Conservation (phyloP, 495 filamentous ascomycete genomes). For the Aspergillus egyptiacus region DNA sequence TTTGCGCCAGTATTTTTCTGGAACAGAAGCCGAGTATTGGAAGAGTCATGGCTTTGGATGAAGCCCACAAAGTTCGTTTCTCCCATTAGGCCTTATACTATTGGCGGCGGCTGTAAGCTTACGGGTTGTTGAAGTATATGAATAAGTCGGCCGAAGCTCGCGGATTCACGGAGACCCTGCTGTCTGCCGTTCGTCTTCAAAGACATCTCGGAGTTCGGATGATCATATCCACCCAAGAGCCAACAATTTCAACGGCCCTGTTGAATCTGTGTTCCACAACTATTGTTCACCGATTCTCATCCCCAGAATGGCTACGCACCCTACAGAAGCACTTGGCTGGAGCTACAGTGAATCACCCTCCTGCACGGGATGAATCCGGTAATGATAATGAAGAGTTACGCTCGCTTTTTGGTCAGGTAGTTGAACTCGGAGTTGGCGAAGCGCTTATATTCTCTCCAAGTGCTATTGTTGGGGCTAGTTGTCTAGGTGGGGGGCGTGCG, state of each 20-base stretch:
- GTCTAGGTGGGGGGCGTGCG: no score
- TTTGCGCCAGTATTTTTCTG: slow-evolving; percentile 58
- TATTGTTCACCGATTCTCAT: slow-evolving; percentile 69
- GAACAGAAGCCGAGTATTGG: slow-evolving; percentile 42
- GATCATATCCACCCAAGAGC: slow-evolving; percentile 73
- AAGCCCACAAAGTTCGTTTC: slow-evolving; percentile 53
- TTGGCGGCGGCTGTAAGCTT: no score
- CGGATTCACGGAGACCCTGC: slow-evolving; percentile 55
- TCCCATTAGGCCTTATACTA: no score
- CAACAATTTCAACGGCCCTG: slow-evolving; percentile 62
- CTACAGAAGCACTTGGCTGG: slow-evolving; percentile 59
- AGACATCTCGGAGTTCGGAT: slow-evolving; percentile 47
- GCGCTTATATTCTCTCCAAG: no score
- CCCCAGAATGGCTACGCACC: slow-evolving; percentile 59
- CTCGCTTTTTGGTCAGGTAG: no score
- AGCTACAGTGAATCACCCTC: no score
- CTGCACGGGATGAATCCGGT: no score
- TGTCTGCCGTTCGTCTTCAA: slow-evolving; percentile 50
- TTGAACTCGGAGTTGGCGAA: no score
- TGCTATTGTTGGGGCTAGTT: no score
- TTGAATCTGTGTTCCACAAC: slow-evolving; percentile 68
- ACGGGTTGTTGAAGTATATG: no score
- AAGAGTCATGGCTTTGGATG: slow-evolving; percentile 52
- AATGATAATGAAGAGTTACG: no score
- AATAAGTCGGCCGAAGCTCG: slow-evolving; percentile 35